Evolutionary conservation across 768 basidiomycete species (phyloP), one percentile per base, ranked within the genome.

Genomic region (Mycena haematopus): DNA sequence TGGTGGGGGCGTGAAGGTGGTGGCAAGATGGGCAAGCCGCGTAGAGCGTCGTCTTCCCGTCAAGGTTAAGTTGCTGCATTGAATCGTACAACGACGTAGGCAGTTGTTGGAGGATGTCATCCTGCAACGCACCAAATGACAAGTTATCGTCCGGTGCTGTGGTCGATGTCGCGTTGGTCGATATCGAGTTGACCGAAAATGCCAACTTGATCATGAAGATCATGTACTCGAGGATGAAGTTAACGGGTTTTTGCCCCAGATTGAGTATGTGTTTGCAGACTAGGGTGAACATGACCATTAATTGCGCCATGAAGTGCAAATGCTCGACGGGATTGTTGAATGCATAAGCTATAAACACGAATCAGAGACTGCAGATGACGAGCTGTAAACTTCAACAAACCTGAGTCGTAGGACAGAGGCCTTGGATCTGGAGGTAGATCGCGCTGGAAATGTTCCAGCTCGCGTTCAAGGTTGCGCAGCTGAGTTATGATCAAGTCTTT

Each of bases 11-110:
- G 31, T 62, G 60, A 35, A 56, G 29, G 21, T 62, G 54, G 25
- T 62, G 46, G 29, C 60, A 62, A 22, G 53, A 47, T 19, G 60
- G 60, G 21, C 60, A 62, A n/a, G 29, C 53, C 3, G 60, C 60
- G 22, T 62, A 62, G 1, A 56, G n/a, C 13, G 38, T 35, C 4
- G 60, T 55, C 55, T 51, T 62, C 35, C 60, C 60, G 19, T 62
- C 60, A 15, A 62, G 21, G n/a, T 62, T 56, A 35, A 62, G 11
- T 27, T 38, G 44, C 11, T 40, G 19, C 53, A 56, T 62, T 6
- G 54, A n/a, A 27, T 49, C 33, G 31, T 50, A 17, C 10, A 62
- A 27, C 8, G 44, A 25, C 17, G 60, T 38, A n/a, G 60, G 60
- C 9, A 60, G 52, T 27, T 60, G 31, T n/a, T 47, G 4, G 17